phyloP scores from a whole-genome alignment of 371 early-diverging fungal genomes.

The Apophysomyces variabilis region DNA sequence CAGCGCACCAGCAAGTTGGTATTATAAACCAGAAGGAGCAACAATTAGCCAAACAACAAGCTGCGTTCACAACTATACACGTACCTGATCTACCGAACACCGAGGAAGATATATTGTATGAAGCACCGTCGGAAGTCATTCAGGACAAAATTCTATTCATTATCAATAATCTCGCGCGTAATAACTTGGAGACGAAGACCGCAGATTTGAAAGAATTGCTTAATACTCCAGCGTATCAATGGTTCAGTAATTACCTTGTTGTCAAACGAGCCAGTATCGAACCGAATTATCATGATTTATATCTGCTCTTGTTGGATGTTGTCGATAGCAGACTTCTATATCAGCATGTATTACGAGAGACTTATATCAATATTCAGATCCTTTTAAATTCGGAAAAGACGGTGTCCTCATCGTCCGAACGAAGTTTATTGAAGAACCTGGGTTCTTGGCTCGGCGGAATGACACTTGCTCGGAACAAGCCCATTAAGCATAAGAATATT shows the following conservation, averaged over 20 bases:
- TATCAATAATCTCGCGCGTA: conserved; percentile 91
- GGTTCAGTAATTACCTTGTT: conserved; percentile 93
- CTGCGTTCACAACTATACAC: conserved; percentile 65
- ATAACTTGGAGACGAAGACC: conserved; percentile 84
- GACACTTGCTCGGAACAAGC: conserved; percentile 92
- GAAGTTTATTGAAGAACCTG: conserved; percentile 89
- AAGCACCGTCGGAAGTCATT: conserved; percentile 70
- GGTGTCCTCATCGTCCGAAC: conserved; percentile 86
- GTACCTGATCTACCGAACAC: conserved; percentile 32
- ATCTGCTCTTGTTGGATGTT: conserved; percentile 77
- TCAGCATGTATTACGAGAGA: conserved; percentile 85
- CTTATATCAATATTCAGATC: conserved; percentile 82
- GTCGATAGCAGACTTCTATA: conserved; percentile 65
- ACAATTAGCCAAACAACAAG: conserved; percentile 8
- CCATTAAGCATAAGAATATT: conserved; percentile 92
- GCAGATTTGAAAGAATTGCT: conserved; percentile 79
- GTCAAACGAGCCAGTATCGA: conserved; percentile 94
- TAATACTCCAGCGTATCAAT: conserved; percentile 68
- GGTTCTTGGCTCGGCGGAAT: conserved; percentile 98
- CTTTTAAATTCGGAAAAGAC: conserved; percentile 94
- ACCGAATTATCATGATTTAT: conserved; percentile 92
- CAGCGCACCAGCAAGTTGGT: background rate
- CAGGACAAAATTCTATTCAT: conserved; percentile 96
- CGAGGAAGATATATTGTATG: conserved; percentile 46
- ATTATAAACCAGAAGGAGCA: conserved; percentile 7